Conservation (phyloP, 2,329 filamentous ascomycete genomes). For the Chaetothyriales sp. region DNA sequence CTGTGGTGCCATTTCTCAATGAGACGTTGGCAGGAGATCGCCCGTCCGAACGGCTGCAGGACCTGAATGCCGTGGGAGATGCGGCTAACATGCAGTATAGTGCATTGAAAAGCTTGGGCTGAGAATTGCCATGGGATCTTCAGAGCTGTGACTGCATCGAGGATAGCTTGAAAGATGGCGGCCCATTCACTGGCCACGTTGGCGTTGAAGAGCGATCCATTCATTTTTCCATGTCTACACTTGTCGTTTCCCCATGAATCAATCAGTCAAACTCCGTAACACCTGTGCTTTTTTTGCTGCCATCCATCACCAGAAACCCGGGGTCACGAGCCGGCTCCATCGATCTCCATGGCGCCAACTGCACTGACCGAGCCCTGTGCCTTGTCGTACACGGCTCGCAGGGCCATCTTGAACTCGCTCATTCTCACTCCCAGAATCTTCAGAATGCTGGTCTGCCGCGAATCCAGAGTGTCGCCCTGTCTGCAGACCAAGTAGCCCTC, state of each 20-base stretch:
- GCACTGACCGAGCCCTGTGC: conserved; percentile 27
- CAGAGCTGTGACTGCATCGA: too few relatives aligned
- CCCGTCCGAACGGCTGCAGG: neutral
- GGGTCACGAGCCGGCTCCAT: conserved; percentile 10
- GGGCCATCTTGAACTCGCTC: conserved; percentile 73
- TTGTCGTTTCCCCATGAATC: neutral
- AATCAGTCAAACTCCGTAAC: neutral
- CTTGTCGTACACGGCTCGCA: conserved; percentile 49
- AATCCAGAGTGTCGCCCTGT: conserved; percentile 72
- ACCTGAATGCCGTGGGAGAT: neutral
- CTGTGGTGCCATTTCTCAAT: neutral
- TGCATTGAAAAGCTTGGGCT: neutral
- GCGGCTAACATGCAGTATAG: neutral
- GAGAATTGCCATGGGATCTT: neutral
- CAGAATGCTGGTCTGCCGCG: conserved; percentile 77
- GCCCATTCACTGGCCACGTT: neutral
- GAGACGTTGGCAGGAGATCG: neutral
- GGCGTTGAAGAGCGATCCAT: neutral
- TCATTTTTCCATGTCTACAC: neutral
- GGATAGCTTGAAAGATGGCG: too few relatives aligned
- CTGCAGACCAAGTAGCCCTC: conserved; percentile 61
- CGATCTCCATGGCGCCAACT: conserved; percentile 29
- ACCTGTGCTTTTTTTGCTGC: neutral
- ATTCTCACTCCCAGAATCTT: conserved; percentile 87
- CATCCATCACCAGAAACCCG: neutral